A percentile compares a stretch with the other conserved stretches of the same genome.
phyloP scores from a whole-genome alignment of 1,284 basidiomycete species.

The Athelia psychrophila region DNA sequence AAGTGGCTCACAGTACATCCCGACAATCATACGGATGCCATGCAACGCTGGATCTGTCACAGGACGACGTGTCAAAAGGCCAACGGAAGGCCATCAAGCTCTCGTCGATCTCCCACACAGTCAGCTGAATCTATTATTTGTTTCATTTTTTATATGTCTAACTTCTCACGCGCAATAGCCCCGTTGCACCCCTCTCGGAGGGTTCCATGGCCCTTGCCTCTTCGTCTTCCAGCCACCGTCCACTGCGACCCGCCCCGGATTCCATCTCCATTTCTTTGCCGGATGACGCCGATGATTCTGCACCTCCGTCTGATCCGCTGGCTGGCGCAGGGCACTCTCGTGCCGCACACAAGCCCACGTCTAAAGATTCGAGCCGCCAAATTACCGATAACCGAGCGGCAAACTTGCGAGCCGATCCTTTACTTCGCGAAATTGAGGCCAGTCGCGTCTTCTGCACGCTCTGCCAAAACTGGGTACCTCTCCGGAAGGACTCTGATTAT shows the following conservation, averaged over 20 bases:
- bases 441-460: conserved; percentile 71
- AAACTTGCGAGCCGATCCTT: conserved; percentile 56
- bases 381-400: conserved; percentile 75
- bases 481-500: conserved; percentile 68
- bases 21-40: conserved; percentile 49
- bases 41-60: conserved; percentile 53
- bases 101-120: not conserved
- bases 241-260: conserved; percentile 12
- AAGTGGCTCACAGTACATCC: conserved; percentile 55
- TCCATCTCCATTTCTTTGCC: conserved; percentile 2
- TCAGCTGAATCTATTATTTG: not conserved
- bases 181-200: not conserved
- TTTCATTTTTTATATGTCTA: not conserved
- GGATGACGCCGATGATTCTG: conserved; percentile 7
- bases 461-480: conserved; percentile 77
- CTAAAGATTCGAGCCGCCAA: conserved; percentile 61
- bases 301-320: conserved; percentile 27
- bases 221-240: conserved; percentile 15
- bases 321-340: conserved; percentile 52
- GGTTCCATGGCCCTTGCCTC: conserved; percentile 1
- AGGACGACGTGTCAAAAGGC: conserved; percentile 43
- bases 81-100: not conserved
- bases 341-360: conserved; percentile 42
- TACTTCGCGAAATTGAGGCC: conserved; percentile 66
- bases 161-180: not conserved